Percentiles rank a stretch among this genome's conserved stretches.
Evolutionary conservation across 2,329 filamentous ascomycete genomes (phyloP).

Genomic region (Hymenoscyphus fructigenus): DNA sequence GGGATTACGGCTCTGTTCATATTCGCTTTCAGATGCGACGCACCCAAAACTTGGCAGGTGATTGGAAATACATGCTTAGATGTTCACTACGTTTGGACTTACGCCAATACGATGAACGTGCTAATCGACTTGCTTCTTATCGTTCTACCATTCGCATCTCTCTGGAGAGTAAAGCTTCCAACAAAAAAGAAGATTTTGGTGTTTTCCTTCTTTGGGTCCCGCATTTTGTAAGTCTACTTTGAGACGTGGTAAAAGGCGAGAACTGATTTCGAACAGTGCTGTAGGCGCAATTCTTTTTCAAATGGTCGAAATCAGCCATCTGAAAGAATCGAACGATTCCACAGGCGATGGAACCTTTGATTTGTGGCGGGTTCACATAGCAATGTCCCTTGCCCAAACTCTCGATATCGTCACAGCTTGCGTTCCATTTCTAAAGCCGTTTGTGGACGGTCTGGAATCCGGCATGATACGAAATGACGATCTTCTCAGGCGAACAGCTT

Average conservation of each 20-base stretch:
- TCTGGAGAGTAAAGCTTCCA: constrained; percentile 46
- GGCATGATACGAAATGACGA: constrained; percentile 18
- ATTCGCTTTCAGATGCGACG: constrained; percentile 27
- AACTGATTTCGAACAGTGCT: neutral
- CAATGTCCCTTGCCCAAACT: constrained; percentile 12
- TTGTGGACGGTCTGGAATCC: constrained; percentile 18
- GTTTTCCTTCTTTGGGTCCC: constrained; percentile 14
- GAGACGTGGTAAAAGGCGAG: neutral
- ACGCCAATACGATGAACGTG: constrained; percentile 48
- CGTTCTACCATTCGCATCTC: constrained; percentile 43
- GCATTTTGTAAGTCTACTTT: constrained; percentile 35
- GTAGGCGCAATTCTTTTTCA: constrained; percentile 8
- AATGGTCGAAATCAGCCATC: neutral
- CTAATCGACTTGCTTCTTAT: constrained; percentile 47
- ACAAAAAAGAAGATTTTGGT: constrained; percentile 33
- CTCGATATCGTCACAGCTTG: constrained; percentile 20
- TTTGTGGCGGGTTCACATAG: constrained; percentile 6
- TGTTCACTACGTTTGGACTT: constrained; percentile 43
- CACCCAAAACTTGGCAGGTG: constrained; percentile 26
- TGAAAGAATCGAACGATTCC: neutral
- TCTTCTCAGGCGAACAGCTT: constrained; percentile 8
- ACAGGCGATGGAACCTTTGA: constrained; percentile 2
- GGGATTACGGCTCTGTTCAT: constrained; percentile 22
- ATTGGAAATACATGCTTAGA: constrained; percentile 24
- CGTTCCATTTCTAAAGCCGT: constrained; percentile 22